phyloP scores from a whole-genome alignment of 2,329 filamentous ascomycete genomes.

The Diplocarpon rosae region DNA sequence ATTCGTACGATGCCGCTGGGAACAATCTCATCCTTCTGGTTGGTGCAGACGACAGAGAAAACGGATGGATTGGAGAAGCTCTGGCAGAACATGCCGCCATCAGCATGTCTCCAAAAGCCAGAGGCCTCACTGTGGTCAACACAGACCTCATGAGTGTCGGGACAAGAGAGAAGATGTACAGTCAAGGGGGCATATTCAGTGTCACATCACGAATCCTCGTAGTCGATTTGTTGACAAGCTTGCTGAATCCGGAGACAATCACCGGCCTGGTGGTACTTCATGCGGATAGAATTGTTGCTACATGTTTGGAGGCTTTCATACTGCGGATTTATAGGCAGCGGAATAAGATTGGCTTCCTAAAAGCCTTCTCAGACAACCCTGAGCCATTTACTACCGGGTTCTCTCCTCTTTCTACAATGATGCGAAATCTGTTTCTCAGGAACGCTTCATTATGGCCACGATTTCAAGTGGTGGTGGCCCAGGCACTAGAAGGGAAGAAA shows the following conservation, averaged over 20 bases:
- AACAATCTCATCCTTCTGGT: slow-evolving; percentile 86
- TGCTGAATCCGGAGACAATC: slow-evolving; percentile 73
- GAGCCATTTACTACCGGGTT: slow-evolving; percentile 86
- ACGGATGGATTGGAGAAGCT: slow-evolving; percentile 93
- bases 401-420: slow-evolving; percentile 76
- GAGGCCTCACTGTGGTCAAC: slow-evolving; percentile 84
- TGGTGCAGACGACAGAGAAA: slow-evolving; percentile 84
- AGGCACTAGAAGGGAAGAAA: slow-evolving; percentile 78
- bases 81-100: slow-evolving; percentile 91
- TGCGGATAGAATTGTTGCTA: slow-evolving; percentile 76
- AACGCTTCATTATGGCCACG: slow-evolving; percentile 87
- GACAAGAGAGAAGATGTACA: slow-evolving; percentile 84
- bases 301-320: slow-evolving; percentile 89
- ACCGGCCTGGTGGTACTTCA: slow-evolving; percentile 83
- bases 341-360: slow-evolving; percentile 88
- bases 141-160: slow-evolving; percentile 85
- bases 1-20: slow-evolving; percentile 91
- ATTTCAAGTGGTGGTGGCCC: slow-evolving; percentile 83
- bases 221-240: slow-evolving; percentile 77
- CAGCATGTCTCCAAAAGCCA: slow-evolving; percentile 69
- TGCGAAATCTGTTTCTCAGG: slow-evolving; percentile 82
- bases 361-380: slow-evolving; percentile 89
- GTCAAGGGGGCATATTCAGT: slow-evolving; percentile 81
- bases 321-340: slow-evolving; percentile 86
- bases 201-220: slow-evolving; percentile 93